Evolutionary conservation across 2,329 filamentous ascomycete species (phyloP).

Genomic region (Hyphodiscus sp.): DNA sequence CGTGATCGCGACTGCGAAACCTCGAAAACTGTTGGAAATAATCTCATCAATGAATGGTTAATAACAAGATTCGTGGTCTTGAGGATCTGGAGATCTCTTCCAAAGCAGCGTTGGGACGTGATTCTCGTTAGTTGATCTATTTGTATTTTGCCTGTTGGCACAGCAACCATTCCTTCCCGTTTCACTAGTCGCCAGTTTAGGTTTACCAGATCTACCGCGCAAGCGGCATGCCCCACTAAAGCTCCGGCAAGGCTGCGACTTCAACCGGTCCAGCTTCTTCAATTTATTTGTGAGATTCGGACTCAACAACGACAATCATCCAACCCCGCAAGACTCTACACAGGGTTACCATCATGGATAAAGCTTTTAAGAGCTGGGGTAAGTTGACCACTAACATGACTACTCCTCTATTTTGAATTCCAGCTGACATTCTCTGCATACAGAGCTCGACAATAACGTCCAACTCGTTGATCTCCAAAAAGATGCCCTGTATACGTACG

Average conservation of each 20-base stretch:
- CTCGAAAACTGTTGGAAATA: constrained; percentile 12
- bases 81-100: constrained; percentile 3
- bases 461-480: constrained; percentile 77
- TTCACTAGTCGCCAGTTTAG: neutral
- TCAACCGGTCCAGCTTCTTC: neutral
- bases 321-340: neutral
- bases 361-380: constrained; percentile 57
- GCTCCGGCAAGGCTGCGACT: constrained; percentile 7
- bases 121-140: neutral
- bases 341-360: constrained; percentile 38
- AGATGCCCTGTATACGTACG: constrained; percentile 88
- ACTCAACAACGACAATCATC: neutral
- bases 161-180: neutral
- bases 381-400: constrained; percentile 23
- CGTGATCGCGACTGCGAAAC: constrained; percentile 25
- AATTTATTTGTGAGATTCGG: neutral
- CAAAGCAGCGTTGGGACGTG: neutral
- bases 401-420: constrained; percentile 2
- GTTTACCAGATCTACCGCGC: constrained; percentile 1
- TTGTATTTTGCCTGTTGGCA: neutral
- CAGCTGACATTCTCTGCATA: constrained; percentile 25
- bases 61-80: constrained; percentile 9
- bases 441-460: constrained; percentile 84
- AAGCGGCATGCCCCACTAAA: neutral
- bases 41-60: constrained; percentile 20